phyloP scores from a whole-genome alignment of 306 rosid species.

The Malus fusca region DNA sequence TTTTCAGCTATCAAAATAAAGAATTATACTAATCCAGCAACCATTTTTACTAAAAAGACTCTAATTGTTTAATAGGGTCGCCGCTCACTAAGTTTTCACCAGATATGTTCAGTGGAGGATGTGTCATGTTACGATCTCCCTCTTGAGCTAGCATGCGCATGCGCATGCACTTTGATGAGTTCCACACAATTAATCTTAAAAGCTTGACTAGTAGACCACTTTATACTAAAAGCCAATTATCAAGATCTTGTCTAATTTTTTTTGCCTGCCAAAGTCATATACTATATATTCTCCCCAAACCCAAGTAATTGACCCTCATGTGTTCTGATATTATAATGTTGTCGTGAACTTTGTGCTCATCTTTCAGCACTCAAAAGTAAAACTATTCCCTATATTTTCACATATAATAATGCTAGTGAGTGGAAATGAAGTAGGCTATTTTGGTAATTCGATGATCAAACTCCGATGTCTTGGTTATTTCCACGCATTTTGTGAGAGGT shows the following conservation, averaged over 20 bases:
- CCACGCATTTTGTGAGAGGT: too few species aligned
- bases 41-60: too few species aligned
- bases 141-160: not conserved
- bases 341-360: not conserved
- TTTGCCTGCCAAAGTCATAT: not conserved
- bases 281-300: not conserved
- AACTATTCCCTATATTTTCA: too few species aligned
- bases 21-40: too few species aligned
- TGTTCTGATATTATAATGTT: slow-evolving; percentile 10
- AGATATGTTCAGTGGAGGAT: too few species aligned
- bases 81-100: too few species aligned
- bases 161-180: not conserved
- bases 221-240: not conserved
- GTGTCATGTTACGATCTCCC: not conserved
- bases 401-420: too few species aligned
- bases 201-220: not conserved
- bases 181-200: not conserved
- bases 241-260: not conserved
- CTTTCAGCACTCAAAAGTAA: slow-evolving; percentile 13
- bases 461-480: too few species aligned
- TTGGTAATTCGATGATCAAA: too few species aligned
- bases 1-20: too few species aligned
- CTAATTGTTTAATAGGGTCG: too few species aligned
- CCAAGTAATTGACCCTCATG: slow-evolving; percentile 5
- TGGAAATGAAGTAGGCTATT: too few species aligned